These are phyloP conservation scores for Zoysia japonica DNA, from an alignment of 176 grass and related monocot genomes.

Conservation along the genomic window DNA sequence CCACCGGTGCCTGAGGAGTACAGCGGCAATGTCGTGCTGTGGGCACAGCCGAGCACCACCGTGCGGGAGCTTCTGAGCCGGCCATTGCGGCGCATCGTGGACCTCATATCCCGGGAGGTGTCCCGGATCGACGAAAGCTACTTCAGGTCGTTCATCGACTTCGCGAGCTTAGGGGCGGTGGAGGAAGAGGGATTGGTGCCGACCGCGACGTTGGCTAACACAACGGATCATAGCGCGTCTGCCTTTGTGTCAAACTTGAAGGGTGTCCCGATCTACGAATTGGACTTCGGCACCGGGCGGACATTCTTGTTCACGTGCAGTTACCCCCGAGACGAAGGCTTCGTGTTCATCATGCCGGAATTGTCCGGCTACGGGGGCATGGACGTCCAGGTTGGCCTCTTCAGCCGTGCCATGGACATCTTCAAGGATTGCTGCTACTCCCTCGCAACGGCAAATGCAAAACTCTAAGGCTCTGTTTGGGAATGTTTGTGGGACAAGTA, in stretches of 20 bases:
- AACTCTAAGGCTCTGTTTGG: no score
- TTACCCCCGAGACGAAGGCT: not conserved
- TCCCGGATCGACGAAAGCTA: not conserved
- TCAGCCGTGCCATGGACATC: not conserved
- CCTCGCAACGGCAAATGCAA: not conserved
- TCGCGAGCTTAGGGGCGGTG: not conserved
- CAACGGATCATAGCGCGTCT: not conserved
- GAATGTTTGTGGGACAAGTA: no score
- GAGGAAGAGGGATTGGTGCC: not conserved
- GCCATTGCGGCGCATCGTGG: not conserved
- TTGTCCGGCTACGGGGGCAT: not conserved
- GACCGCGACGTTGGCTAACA: no score
- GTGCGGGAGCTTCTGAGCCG: not conserved
- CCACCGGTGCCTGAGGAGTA: not conserved
- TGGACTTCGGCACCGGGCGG: not conserved
- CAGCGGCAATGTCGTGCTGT: not conserved
- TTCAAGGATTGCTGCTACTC: conserved; percentile 13
- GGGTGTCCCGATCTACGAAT: not conserved
- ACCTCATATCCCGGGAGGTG: no score
- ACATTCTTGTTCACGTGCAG: not conserved
- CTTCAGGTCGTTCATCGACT: conserved; percentile 20
- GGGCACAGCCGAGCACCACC: not conserved
- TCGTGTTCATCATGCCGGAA: not conserved
- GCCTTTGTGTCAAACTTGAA: not conserved
- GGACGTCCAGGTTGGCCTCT: not conserved